phyloP scores from a whole-genome alignment of 2,329 filamentous ascomycete genomes.

The Colletotrichum sp. region DNA sequence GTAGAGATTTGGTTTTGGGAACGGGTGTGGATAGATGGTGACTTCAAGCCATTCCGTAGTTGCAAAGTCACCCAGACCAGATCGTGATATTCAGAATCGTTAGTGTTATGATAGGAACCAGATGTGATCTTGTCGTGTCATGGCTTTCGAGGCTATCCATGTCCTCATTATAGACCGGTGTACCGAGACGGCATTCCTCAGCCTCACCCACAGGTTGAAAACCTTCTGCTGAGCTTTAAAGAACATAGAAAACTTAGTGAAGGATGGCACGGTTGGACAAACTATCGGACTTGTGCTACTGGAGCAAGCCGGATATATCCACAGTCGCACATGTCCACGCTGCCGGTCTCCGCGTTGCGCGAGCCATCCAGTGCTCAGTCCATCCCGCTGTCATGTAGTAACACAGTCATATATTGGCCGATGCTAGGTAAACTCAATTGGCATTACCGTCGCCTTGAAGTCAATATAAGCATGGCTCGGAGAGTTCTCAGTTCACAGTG shows the following conservation, averaged over 20 bases:
- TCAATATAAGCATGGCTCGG: not conserved
- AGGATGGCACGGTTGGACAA: not conserved
- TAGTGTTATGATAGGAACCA: fast-evolving
- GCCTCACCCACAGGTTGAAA: fast-evolving
- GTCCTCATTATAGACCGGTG: no score
- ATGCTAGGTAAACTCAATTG: not conserved
- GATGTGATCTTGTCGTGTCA: not conserved
- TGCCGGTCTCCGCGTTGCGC: not conserved
- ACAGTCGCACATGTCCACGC: not conserved
- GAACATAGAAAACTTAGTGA: no score
- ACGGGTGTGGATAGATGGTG: not conserved
- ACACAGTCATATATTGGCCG: not conserved
- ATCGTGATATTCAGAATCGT: fast-evolving
- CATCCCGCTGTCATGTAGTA: fast-evolving
- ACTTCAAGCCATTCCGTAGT: not conserved
- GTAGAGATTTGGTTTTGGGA: not conserved
- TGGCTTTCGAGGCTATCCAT: no score
- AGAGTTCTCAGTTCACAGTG: not conserved
- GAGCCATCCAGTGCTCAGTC: not conserved
- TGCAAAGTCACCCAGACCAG: not conserved
- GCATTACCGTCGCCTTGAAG: not conserved
- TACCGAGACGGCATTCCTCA: not conserved
- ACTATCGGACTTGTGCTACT: not conserved
- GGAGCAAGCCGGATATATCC: not conserved
- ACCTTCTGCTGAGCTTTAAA: not conserved